Evolutionary conservation across 75 land plant species (phyloP).

Genomic region (Sequoiadendron giganteum): DNA sequence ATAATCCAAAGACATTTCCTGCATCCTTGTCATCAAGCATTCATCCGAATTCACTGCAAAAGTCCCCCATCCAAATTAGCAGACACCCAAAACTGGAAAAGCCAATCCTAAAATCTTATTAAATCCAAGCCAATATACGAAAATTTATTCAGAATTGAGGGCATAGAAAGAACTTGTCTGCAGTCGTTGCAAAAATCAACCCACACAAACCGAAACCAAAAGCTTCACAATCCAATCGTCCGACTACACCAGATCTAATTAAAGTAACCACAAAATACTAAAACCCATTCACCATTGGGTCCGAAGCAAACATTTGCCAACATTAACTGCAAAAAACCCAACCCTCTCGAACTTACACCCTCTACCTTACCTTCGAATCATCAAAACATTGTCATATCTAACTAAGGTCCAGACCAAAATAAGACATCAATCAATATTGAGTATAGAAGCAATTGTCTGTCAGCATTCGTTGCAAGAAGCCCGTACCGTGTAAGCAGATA

Average conservation of each 20-base stretch:
- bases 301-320: not conserved
- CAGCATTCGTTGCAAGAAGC: not conserved
- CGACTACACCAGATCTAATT: not conserved
- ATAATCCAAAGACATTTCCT: slow-evolving; percentile 50
- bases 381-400: no score
- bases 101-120: not conserved
- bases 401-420: no score
- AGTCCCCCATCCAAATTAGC: not conserved
- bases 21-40: slow-evolving; percentile 43
- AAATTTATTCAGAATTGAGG: not conserved
- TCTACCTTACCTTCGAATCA: no score
- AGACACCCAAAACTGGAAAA: not conserved
- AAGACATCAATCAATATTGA: no score
- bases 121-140: not conserved
- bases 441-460: not conserved
- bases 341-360: no score
- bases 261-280: not conserved
- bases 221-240: not conserved
- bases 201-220: not conserved
- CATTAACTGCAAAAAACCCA: not conserved
- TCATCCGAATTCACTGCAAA: slow-evolving; percentile 43
- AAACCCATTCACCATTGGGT: not conserved
- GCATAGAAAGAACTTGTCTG: not conserved
- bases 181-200: not conserved
- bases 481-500: not conserved